Base-by-base conservation (phyloP, 306 rosid species). In the barrel medic (Medicago truncatula) region DNA sequence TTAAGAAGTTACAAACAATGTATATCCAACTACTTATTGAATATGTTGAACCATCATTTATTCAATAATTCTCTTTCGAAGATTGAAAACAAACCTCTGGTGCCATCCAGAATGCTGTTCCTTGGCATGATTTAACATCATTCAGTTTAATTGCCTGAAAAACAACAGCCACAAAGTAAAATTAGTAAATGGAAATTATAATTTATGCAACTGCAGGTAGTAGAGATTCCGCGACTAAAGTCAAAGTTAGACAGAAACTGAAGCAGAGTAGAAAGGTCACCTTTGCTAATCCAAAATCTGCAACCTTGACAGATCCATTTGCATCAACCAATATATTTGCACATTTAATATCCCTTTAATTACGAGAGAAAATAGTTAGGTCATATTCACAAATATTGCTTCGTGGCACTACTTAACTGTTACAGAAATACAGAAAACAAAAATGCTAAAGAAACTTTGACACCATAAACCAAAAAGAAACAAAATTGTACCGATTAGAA, bases 221-320 rank as follows among this genome's bases (percentile, higher is more conserved):
- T 44, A 52, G 67, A 20, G 39, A 77, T 20, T 61, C 17, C 76
- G 5, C 34, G 16, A n/a, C 20, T 57, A 65, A 82, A 77, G 65
- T 46, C n/a, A 36, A 67, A 21, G 21, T 7, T 17, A 2, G 38
- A 9, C 38, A 28, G 18, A 61, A 67, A 61, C 5, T 63, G 31
- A 75, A 40, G 40, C 46, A 67, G 21, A 50, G 59, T 76, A 61
- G 25, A 56, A 60, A 71, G 44, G 77, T 39, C 67, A 94, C 98
- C 95, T 94, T 94, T n/a, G 97, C 98, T 88, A 94, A 83, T 64
- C 98, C 98, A 85, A 94, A 94, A 88, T 94, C 98, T 34, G 97
- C 94, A 66, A 94, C 97, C 92, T 92, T 94, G 79, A 94, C 97
- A 67, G 92, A 92, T 68, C 98, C 98, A 84, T 28, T 87, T 34